Base-by-base conservation (phyloP, 2,329 filamentous ascomycete genomes). In the Ramichloridium luteum region DNA sequence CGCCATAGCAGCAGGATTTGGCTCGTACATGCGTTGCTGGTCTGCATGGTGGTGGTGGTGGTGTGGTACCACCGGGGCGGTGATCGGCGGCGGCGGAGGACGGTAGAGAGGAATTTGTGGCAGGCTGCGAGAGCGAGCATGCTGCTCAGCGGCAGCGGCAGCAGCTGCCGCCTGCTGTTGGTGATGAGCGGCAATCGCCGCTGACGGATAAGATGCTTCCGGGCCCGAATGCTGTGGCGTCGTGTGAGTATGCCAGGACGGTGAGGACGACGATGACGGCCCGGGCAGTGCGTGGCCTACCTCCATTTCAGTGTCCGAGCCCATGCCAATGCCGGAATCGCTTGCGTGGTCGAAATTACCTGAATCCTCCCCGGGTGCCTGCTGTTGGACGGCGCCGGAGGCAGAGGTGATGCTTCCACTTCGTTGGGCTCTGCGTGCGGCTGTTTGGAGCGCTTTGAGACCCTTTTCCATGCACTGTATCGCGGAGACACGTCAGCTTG, bases 381-480 rank as follows among this genome's bases (percentile, higher is more conserved):
- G 25, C 49, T 65, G 71, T 72, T 60, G 75, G 44, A 39, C n/a
- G n/a, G n/a, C n/a, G n/a, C n/a, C n/a, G n/a, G n/a, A n/a, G n/a
- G n/a, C n/a, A n/a, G n/a, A n/a, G n/a, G n/a, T n/a, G n/a, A n/a
- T n/a, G n/a, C n/a, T n/a, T 13, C 44, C 76, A 48, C 76, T 76
- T 43, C 76, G 72, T 36, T 71, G 66, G 36, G 70, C 73, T 34
- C 76, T 70, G 39, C 80, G 72, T 42, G 75, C 68, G 31, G 74
- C 72, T 46, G 75, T 74, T 53, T 79, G 76, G 36, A 90, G 68
- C 56, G 82, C 85, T 61, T 85, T 88, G 47, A 88, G 64, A 20
- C 83, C 82, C 50, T 80, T 80, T 54, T 80, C 76, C 75, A 90
- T 82, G 59, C 80, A 84, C 81, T 88, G 43, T 28, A 12, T 10